A percentile compares a stretch with the other conserved stretches of the same genome.
These are phyloP conservation scores for Ceratonia siliqua DNA, from an alignment of 306 rosid species.

Conservation along the genomic window DNA sequence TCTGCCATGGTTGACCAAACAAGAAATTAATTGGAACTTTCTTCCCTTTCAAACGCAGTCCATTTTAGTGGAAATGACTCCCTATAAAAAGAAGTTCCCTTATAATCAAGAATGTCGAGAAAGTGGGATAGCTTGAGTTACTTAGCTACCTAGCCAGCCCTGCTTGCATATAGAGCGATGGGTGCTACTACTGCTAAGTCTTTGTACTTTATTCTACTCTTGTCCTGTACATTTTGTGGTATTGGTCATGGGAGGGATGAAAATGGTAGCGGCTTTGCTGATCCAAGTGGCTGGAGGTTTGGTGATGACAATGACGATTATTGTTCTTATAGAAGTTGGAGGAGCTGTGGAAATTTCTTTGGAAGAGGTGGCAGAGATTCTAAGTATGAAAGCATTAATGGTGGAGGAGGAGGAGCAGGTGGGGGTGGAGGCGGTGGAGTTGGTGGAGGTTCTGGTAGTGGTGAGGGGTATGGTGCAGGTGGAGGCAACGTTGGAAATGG, in stretches of 20 bases:
- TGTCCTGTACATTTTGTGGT: slow-evolving; percentile 25
- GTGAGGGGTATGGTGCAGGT: slow-evolving; percentile 28
- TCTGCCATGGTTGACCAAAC: slow-evolving; percentile 48
- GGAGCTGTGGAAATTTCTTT: slow-evolving; percentile 53
- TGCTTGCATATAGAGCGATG: slow-evolving; percentile 30
- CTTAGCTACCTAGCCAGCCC: neutral
- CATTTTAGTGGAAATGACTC: slow-evolving; percentile 1
- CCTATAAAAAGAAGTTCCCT: slow-evolving; percentile 36
- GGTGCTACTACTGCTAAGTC: slow-evolving; percentile 16
- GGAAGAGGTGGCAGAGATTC: slow-evolving; percentile 35
- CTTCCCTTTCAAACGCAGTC: slow-evolving; percentile 10
- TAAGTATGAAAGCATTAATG: neutral
- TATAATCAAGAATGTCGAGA: slow-evolving; percentile 2
- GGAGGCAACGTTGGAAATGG: slow-evolving; percentile 9
- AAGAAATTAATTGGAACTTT: slow-evolving; percentile 28
- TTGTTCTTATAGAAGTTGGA: slow-evolving; percentile 45
- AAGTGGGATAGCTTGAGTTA: slow-evolving; percentile 20
- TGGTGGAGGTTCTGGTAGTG: slow-evolving; percentile 22
- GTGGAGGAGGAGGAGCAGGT: neutral
- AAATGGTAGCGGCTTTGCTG: slow-evolving; percentile 28
- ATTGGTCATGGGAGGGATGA: slow-evolving; percentile 35
- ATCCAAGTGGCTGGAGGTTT: slow-evolving; percentile 40
- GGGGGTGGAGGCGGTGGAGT: neutral
- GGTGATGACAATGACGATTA: slow-evolving; percentile 20
- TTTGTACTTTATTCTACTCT: slow-evolving; percentile 23